Conservation (phyloP, 1,284 basidiomycete genomes). For the Anthracocystis setariae region DNA sequence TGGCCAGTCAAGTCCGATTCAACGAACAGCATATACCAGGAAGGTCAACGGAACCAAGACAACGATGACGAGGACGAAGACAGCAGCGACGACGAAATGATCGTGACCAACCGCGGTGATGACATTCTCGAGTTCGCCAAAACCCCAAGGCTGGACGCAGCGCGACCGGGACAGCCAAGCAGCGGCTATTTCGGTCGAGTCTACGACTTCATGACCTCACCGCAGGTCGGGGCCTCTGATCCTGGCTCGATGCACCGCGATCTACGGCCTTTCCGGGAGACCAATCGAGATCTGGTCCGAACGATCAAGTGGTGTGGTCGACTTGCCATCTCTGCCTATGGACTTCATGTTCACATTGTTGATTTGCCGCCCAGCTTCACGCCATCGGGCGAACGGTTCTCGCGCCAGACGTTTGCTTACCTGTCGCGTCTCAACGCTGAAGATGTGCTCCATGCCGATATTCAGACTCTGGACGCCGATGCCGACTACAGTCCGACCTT, state of each 20-base stretch:
- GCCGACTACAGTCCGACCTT: conserved; percentile 65
- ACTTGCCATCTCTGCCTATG: conserved; percentile 63
- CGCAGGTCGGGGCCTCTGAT: conserved; percentile 29
- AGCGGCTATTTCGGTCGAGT: conserved; percentile 50
- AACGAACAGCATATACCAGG: not conserved
- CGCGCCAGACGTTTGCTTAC: conserved; percentile 65
- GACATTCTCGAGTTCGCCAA: conserved; percentile 65
- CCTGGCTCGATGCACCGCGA: conserved; percentile 10
- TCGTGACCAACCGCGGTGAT: conserved; percentile 59
- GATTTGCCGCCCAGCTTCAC: conserved; percentile 65
- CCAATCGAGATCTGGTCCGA: conserved; percentile 45
- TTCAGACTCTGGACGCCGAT: conserved; percentile 62
- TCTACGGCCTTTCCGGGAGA: conserved; percentile 30
- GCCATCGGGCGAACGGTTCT: conserved; percentile 62
- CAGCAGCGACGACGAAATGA: conserved; percentile 57
- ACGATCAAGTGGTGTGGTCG: conserved; percentile 66
- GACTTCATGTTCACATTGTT: conserved; percentile 51
- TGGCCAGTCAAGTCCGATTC: too few species aligned
- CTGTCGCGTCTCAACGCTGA: conserved; percentile 62
- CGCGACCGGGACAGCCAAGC: conserved; percentile 28
- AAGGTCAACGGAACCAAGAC: conserved; percentile 8
- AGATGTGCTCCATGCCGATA: conserved; percentile 66
- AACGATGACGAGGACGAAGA: conserved; percentile 24
- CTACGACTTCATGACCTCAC: conserved; percentile 48
- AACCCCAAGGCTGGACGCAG: conserved; percentile 46